Conservation (phyloP, 179 eudicot genomes). For the Pouteria campechiana region DNA sequence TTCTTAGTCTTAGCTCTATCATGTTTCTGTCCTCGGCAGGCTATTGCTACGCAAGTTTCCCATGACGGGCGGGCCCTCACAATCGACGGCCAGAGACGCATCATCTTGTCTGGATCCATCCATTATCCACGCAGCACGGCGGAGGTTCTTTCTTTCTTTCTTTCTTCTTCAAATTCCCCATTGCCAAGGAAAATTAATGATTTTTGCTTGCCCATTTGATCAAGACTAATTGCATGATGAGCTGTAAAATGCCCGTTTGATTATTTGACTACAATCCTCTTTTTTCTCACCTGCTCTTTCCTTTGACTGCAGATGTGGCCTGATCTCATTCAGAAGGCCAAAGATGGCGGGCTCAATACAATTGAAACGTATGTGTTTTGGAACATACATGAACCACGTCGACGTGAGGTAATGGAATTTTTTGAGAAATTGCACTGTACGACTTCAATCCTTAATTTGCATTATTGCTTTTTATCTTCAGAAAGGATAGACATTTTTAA, state of each 20-base stretch:
- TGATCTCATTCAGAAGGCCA: slow-evolving; percentile 74
- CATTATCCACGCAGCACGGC: slow-evolving; percentile 10
- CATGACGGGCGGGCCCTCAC: slow-evolving; percentile 18
- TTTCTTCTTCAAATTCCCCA: background rate
- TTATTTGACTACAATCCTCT: no score
- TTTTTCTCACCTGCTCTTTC: no score
- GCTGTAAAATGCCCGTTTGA: no score
- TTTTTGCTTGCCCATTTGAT: background rate
- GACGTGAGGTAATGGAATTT: slow-evolving; percentile 48
- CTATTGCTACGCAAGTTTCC: no score
- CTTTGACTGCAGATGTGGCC: slow-evolving; percentile 64
- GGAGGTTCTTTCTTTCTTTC: background rate
- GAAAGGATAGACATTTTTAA: no score
- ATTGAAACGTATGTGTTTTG: slow-evolving; percentile 86
- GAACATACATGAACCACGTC: slow-evolving; percentile 85
- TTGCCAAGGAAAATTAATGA: background rate
- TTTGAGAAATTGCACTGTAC: no score
- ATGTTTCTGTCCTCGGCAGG: no score
- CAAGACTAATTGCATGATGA: background rate
- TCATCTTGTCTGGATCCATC: slow-evolving; percentile 10
- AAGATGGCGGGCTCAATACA: slow-evolving; percentile 68
- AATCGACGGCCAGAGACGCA: slow-evolving; percentile 13
- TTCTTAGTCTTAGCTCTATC: no score
- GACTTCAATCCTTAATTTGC: background rate
- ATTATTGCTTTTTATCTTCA: background rate